Base-by-base conservation (phyloP, 1,284 basidiomycete species). In the Anthracocystis panici-leucophaei region DNA sequence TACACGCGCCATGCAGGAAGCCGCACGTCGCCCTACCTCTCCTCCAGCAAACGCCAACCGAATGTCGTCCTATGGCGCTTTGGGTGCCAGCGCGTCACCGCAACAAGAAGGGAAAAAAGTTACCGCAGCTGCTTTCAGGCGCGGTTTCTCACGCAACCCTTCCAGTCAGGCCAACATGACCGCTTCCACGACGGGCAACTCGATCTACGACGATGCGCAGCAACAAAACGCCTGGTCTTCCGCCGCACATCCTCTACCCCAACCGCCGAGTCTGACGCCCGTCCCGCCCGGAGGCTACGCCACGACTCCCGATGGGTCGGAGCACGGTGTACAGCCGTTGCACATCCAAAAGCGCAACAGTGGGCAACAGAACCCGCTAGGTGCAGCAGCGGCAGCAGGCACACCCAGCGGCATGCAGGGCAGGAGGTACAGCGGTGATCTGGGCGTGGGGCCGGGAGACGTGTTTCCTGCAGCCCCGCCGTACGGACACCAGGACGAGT, bases 61-160 rank as follows among this genome's bases (percentile, higher is more conserved):
- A 11, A 40, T 54, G 12, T 66, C 67, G 12, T 71, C 73, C 14
- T 70, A 73, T 48, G 76, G 78, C 29, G 57, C 54, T 1, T 33
- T 71, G 4, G 52, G 68, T 18, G 33, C 65, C 23, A 50, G 42
- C 21, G 4, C 55, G 8, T 50, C 55, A 5, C 46, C 52, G 5
- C 45, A 33, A 31, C 54, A 35, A 29, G 78, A 70, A 18, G 81
- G 81, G 21, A 74, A 80, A n/a, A 82, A 82, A 52, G 78, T 81
- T 9, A 80, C 78, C 1, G 81, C 81, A 3, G 81, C 81, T 1
- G 81, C 81, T 0, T 82, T 82, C 75, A 63, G 80, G 7, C 66
- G 75, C 18, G 81, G 81, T 2, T 81, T 82, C 41, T 65, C 56
- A 12, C 73, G 80, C 38, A 65, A 67, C 16, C 73, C 81, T 1